Conservation (phyloP, 495 filamentous ascomycete species). For the Penicillium pulvis region DNA sequence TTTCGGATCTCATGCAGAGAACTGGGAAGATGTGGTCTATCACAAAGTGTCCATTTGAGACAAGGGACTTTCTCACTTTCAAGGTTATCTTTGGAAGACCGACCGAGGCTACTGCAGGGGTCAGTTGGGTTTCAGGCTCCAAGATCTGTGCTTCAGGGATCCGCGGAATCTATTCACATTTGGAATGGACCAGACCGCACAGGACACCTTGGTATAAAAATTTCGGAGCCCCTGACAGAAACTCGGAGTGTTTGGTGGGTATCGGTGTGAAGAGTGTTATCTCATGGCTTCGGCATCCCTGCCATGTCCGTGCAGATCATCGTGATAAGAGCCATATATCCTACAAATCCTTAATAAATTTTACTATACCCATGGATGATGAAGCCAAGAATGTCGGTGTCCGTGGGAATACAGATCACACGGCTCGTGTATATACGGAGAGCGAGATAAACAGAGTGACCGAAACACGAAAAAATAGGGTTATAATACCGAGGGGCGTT, state of each 20-base stretch:
- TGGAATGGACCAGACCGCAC: no score
- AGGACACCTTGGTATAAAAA: not conserved
- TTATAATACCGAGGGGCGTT: not conserved
- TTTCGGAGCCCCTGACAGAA: not conserved
- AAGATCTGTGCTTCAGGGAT: not conserved
- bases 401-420: not conserved
- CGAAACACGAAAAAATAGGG: not conserved
- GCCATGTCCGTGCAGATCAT: not conserved
- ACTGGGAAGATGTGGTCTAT: not conserved
- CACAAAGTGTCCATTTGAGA: not conserved
- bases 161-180: not conserved
- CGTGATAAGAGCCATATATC: not conserved
- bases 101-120: no score
- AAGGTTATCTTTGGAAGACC: no score
- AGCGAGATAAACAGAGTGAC: not conserved
- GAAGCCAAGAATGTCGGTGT: not conserved
- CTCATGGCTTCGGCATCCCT: not conserved
- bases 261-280: not conserved
- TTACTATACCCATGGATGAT: not conserved
- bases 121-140: no score
- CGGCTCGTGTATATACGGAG: not conserved
- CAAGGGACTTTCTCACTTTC: no score
- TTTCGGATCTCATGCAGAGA: not conserved
- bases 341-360: not conserved
- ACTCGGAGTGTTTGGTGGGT: not conserved